These are phyloP conservation scores for Penicillium palitans DNA, from an alignment of 2,329 filamentous ascomycete species.

Conservation along the genomic window DNA sequence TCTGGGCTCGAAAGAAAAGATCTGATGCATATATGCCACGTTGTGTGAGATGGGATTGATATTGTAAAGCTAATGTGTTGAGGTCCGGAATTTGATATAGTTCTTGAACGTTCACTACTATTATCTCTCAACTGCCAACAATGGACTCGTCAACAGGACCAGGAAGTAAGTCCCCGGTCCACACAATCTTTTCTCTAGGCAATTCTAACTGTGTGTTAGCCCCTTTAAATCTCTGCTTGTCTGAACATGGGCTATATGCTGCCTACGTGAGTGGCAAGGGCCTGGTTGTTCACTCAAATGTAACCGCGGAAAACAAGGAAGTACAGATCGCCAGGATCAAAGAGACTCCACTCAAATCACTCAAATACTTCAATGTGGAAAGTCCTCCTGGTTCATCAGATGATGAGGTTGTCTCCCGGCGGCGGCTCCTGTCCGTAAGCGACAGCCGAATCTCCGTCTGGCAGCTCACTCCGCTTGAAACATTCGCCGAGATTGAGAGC, in stretches of 20 bases:
- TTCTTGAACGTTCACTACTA: background rate
- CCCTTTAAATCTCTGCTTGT: constrained; percentile 26
- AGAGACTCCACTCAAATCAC: constrained; percentile 32
- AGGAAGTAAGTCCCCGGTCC: constrained; percentile 25
- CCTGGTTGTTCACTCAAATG: constrained; percentile 35
- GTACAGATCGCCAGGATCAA: constrained; percentile 35
- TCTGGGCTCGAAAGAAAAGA: background rate
- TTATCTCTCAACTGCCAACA: constrained; percentile 14
- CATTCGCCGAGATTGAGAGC: constrained; percentile 43
- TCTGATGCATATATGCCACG: background rate
- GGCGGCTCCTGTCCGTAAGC: constrained; percentile 38
- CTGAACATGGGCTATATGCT: constrained; percentile 34
- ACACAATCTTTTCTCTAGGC: background rate
- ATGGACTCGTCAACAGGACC: constrained; percentile 31
- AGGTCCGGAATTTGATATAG: background rate
- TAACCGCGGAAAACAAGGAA: constrained; percentile 32
- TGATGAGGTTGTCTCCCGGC: constrained; percentile 21
- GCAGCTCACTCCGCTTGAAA: constrained; percentile 39
- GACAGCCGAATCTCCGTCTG: constrained; percentile 39
- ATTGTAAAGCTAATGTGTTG: background rate
- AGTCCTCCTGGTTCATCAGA: background rate
- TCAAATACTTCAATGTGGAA: constrained; percentile 31
- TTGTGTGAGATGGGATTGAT: background rate
- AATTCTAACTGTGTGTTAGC: constrained; percentile 10
- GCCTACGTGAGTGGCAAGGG: constrained; percentile 35